A percentile compares a stretch with the other conserved stretches of the same genome.
Conservation (phyloP, 75 land plant genomes). For the Pinus tabuliformis region DNA sequence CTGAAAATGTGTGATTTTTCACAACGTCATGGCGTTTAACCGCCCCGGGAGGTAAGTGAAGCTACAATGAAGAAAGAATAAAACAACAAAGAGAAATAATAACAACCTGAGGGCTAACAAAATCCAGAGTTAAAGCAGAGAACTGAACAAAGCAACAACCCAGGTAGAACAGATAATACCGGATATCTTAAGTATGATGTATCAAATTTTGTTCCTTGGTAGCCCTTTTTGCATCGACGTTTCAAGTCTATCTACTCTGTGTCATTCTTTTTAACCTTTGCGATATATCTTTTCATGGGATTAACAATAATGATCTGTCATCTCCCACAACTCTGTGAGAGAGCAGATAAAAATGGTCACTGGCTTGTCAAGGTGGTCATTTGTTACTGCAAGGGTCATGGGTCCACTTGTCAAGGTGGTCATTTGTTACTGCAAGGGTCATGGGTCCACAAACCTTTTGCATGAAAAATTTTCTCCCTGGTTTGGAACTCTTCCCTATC, state of each 20-base stretch:
- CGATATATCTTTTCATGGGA: background rate
- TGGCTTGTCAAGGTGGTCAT: background rate
- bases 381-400: too few species aligned
- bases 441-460: too few species aligned
- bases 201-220: too few species aligned
- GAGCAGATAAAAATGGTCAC: background rate
- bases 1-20: background rate
- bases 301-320: background rate
- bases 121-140: background rate
- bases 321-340: background rate
- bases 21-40: background rate
- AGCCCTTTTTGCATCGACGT: too few species aligned
- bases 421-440: too few species aligned
- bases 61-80: background rate
- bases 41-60: background rate
- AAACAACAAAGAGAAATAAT: background rate
- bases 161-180: background rate
- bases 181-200: too few species aligned
- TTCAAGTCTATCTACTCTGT: too few species aligned
- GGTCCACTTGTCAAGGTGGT: too few species aligned
- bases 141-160: background rate
- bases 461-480: too few species aligned
- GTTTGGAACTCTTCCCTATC: too few species aligned
- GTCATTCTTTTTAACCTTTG: background rate
- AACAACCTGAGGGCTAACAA: background rate